Evolutionary conservation across 257 asterid species (phyloP).

Genomic region (Fraxinus pennsylvanica): DNA sequence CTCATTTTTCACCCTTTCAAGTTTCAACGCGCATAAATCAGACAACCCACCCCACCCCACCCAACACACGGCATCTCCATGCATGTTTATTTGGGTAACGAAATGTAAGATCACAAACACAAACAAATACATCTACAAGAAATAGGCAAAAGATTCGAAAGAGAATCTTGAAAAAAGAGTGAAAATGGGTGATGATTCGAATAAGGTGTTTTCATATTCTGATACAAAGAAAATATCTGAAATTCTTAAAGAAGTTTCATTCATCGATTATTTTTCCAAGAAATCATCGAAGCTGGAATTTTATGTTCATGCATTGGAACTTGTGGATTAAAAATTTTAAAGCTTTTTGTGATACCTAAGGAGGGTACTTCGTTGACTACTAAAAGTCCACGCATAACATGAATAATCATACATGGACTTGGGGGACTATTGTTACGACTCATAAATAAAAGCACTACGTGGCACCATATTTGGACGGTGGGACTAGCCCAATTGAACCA

Average conservation of each 20-base stretch:
- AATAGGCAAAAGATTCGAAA: neutral
- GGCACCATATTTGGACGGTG: too few relatives aligned
- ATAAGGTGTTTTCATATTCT: conserved; percentile 20
- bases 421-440: too few relatives aligned
- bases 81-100: neutral
- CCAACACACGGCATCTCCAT: neutral
- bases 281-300: conserved; percentile 26
- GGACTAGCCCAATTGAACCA: too few relatives aligned
- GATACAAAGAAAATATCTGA: conserved; percentile 33
- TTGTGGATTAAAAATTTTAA: too few relatives aligned
- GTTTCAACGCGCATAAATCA: conserved; percentile 10
- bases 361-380: too few relatives aligned
- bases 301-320: conserved; percentile 26
- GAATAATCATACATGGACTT: too few relatives aligned
- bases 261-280: conserved; percentile 28
- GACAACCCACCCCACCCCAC: conserved; percentile 10
- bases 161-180: neutral
- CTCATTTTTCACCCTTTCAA: conserved; percentile 9
- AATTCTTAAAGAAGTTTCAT: conserved; percentile 31
- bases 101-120: conserved; percentile 1
- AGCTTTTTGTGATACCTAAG: too few relatives aligned
- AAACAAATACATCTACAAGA: neutral
- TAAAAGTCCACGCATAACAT: too few relatives aligned
- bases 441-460: too few relatives aligned
- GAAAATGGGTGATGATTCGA: conserved; percentile 30